phyloP scores from a whole-genome alignment of 2,329 filamentous ascomycete genomes.

The Trichoderma citrinoviride region DNA sequence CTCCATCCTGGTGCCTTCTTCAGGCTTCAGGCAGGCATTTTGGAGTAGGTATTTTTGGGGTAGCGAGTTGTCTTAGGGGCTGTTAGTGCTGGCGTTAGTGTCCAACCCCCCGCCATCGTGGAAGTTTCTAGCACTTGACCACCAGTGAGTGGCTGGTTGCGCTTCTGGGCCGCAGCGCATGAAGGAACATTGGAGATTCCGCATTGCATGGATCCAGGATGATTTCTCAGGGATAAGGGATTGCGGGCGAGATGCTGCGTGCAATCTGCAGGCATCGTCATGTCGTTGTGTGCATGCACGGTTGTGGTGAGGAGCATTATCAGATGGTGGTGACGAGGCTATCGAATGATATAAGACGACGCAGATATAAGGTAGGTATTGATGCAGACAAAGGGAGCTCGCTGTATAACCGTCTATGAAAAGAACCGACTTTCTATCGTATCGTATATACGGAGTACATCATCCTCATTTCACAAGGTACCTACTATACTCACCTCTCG shows the following conservation, averaged over 20 bases:
- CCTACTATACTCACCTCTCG: slow-evolving; percentile 15
- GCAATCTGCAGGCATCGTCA: not conserved
- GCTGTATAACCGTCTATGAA: not conserved
- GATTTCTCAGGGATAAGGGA: too few relatives aligned
- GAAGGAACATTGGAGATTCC: not conserved
- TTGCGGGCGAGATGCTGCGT: not conserved
- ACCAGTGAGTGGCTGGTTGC: not conserved
- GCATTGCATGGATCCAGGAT: not conserved
- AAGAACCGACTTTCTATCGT: not conserved
- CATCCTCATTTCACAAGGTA: not conserved
- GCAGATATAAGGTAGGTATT: too few relatives aligned
- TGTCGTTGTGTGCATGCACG: too few relatives aligned
- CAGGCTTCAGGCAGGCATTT: not conserved
- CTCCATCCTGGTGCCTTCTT: not conserved
- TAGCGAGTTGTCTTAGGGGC: not conserved
- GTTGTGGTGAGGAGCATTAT: too few relatives aligned
- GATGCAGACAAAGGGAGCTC: too few relatives aligned
- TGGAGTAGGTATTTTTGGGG: not conserved
- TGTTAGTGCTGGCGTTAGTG: slow-evolving; percentile 2
- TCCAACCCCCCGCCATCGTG: slow-evolving; percentile 2
- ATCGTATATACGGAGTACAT: not conserved
- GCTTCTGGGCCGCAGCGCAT: slow-evolving; percentile 18
- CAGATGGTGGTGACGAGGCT: too few relatives aligned
- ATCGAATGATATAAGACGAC: too few relatives aligned
- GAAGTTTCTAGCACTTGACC: slow-evolving; percentile 22